Base-by-base conservation (phyloP, 306 rosid genomes). In the Prunus fruticosa region DNA sequence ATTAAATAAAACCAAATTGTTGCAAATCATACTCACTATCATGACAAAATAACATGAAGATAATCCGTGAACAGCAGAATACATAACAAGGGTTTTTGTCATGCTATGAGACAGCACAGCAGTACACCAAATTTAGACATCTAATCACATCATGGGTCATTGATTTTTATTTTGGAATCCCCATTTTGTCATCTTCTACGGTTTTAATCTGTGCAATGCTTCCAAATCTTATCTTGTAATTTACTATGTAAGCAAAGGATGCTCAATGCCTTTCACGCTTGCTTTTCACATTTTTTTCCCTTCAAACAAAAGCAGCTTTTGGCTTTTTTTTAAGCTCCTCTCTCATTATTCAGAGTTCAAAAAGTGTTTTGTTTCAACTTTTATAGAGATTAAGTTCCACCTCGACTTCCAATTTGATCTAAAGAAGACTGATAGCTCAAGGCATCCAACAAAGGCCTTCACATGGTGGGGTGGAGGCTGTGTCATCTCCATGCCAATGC, bases 391-490 rank as follows among this genome's bases (percentile, higher is more conserved):
- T 81, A 75, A 78, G 72, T 56, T 34, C 76, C 82, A 80, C 76
- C 81, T 43, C 71, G 80, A 61, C 62, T 82, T 82, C 83, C 74
- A 47, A 54, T 53, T 49, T 30, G 71, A 45, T 49, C 3, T 68
- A 77, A 80, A 88, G 80, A 72, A 79, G 74, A 45, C 62, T 74
- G 87, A 46, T 77, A 27, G 77, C 83, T 75, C 79, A 80, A 83
- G 88, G 80, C 83, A 84, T 86, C 86, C 77, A 78, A 69, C 78
- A 65, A 70, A 79, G 83, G 81, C 78, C 51, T 83, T 89, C 94
- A 86, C 93, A 85, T 87, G 94, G 88, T 84, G 83, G 80, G 91
- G 88, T 67, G 85, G 67, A 71, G 62, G 82, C 52, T 13, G 11
- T 89, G 81, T 64, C 81, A 68, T 76, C 79, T 80, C 70, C 71